phyloP scores from a whole-genome alignment of 1,139 yeast species.

The Kluyveromyces marxianus region DNA sequence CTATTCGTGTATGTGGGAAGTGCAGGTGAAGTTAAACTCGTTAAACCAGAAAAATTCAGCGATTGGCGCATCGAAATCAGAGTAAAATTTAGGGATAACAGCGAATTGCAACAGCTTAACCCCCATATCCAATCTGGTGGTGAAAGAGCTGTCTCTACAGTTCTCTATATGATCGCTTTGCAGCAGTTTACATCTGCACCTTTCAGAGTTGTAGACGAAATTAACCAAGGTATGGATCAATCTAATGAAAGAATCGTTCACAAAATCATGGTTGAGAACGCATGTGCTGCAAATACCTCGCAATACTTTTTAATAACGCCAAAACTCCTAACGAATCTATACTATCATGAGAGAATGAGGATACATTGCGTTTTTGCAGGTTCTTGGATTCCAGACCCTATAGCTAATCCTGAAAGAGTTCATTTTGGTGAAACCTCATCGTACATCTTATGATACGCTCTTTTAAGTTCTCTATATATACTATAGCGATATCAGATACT shows the following conservation, averaged over 20 bases:
- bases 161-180: slow-evolving; percentile 79
- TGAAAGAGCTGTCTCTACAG: slow-evolving; percentile 92
- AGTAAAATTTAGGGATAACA: slow-evolving; percentile 77
- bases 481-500: not conserved
- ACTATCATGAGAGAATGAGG: slow-evolving; percentile 75
- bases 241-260: slow-evolving; percentile 86
- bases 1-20: slow-evolving; percentile 74
- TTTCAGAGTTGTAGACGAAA: slow-evolving; percentile 93
- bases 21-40: slow-evolving; percentile 69
- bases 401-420: slow-evolving; percentile 23
- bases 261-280: slow-evolving; percentile 74
- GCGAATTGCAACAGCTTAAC: slow-evolving; percentile 62
- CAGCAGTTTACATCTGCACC: slow-evolving; percentile 92
- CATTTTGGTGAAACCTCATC: slow-evolving; percentile 32
- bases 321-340: slow-evolving; percentile 69
- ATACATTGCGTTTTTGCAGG: slow-evolving; percentile 84
- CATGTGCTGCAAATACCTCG: slow-evolving; percentile 53
- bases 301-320: slow-evolving; percentile 94
- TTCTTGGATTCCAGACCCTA: slow-evolving; percentile 36
- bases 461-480: not conserved
- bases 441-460: slow-evolving; percentile 19
- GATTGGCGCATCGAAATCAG: slow-evolving; percentile 82
- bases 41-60: slow-evolving; percentile 45
- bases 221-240: slow-evolving; percentile 98
- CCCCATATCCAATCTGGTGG: slow-evolving; percentile 96